These are phyloP conservation scores for Escovopsis sp. DNA, from an alignment of 2,329 filamentous ascomycete species.

Conservation along the genomic window DNA sequence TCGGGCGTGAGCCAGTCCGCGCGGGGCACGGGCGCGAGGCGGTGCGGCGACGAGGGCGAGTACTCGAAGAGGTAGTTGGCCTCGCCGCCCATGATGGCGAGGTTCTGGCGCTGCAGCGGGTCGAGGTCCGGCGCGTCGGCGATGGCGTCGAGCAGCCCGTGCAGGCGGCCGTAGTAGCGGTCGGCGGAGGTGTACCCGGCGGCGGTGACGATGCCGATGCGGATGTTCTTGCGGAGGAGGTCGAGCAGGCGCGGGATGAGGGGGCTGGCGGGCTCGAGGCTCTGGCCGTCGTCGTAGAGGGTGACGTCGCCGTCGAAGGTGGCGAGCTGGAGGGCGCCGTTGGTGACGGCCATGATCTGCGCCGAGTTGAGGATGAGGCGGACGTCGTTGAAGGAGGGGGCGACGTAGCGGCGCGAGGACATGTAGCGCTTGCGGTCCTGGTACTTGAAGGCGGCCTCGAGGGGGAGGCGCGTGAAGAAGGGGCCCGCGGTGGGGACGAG, in stretches of 20 bases:
- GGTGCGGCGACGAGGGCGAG: conserved; percentile 44
- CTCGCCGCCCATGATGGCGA: conserved; percentile 90
- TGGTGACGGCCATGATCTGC: conserved; percentile 81
- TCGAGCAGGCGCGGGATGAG: conserved; percentile 54
- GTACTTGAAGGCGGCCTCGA: conserved; percentile 82
- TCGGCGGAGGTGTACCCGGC: conserved; percentile 84
- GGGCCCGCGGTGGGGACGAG: conserved; percentile 82
- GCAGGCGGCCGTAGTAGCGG: conserved; percentile 73
- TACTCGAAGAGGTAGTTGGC: conserved; percentile 90
- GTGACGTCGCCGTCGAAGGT: conserved; percentile 98
- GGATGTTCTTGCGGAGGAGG: conserved; percentile 62
- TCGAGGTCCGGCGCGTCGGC: conserved; percentile 43
- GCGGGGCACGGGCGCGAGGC: conserved; percentile 52
- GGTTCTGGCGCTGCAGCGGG: conserved; percentile 52
- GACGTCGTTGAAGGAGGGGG: conserved; percentile 94
- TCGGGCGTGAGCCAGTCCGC: conserved; percentile 60
- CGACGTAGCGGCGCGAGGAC: conserved; percentile 79
- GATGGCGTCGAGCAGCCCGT: conserved; percentile 74
- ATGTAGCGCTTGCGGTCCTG: conserved; percentile 80
- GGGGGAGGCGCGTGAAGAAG: conserved; percentile 78
- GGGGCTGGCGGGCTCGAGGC: conserved; percentile 58
- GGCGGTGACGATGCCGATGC: conserved; percentile 89
- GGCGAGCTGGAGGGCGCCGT: conserved; percentile 62
- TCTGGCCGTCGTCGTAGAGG: conserved; percentile 79
- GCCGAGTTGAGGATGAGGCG: conserved; percentile 87